A percentile compares a stretch with the other conserved stretches of the same genome.
Evolutionary conservation across 2,329 filamentous ascomycete genomes (phyloP).

Genomic region (Phoma sp.): DNA sequence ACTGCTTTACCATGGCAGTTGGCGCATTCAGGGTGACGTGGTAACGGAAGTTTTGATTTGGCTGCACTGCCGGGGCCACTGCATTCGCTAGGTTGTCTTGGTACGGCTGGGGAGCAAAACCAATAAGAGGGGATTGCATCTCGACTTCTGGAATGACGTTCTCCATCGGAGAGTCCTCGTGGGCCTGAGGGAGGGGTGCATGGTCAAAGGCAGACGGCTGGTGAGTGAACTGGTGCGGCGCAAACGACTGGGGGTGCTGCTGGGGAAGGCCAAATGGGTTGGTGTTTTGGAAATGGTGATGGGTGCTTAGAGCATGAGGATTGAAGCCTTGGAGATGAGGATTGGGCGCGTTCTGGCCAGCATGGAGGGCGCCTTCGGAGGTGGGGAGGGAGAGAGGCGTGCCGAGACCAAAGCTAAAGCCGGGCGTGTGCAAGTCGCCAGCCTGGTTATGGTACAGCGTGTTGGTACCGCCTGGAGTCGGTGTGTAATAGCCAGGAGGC

Average conservation of each 20-base stretch:
- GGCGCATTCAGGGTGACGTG: constrained; percentile 90
- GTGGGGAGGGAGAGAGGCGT: constrained; percentile 85
- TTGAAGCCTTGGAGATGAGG: constrained; percentile 72
- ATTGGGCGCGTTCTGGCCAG: constrained; percentile 55
- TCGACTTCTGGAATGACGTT: constrained; percentile 61
- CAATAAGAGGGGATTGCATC: constrained; percentile 67
- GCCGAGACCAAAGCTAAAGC: constrained; percentile 73
- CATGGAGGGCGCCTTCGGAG: constrained; percentile 69
- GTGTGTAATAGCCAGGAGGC: constrained; percentile 83
- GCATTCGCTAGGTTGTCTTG: constrained; percentile 56
- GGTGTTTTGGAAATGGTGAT: constrained; percentile 64
- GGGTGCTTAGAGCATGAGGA: constrained; percentile 45
- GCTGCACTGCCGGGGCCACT: constrained; percentile 42
- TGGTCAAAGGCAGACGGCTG: constrained; percentile 78
- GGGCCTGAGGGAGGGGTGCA: constrained; percentile 68
- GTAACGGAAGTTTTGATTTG: constrained; percentile 69
- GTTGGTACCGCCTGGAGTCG: constrained; percentile 80
- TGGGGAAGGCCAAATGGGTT: constrained; percentile 71
- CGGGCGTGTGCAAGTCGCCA: constrained; percentile 85
- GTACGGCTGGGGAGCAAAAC: constrained; percentile 59
- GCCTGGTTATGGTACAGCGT: constrained; percentile 83
- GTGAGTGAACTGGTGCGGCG: constrained; percentile 80
- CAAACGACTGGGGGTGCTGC: constrained; percentile 62
- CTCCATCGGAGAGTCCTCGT: constrained; percentile 71
- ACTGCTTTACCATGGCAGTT: constrained; percentile 91